Evolutionary conservation across 306 rosid genomes (phyloP).

Genomic region (Cicer bijugum): DNA sequence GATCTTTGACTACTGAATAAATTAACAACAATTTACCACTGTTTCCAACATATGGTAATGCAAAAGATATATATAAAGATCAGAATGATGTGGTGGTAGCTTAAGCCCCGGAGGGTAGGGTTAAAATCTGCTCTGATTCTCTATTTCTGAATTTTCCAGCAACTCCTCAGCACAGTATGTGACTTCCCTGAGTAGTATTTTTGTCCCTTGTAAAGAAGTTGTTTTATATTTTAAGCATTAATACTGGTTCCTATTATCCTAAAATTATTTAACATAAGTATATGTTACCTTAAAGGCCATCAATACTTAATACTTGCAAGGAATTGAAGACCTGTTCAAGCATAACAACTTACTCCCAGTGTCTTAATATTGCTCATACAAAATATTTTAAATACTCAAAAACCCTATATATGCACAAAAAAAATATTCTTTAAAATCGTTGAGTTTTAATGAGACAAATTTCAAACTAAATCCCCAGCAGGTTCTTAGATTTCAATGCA

Average conservation of each 20-base stretch:
- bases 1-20: no score
- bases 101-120: no score
- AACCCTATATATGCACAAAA: conserved; percentile 1
- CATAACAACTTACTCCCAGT: not conserved
- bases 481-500: conserved; percentile 5
- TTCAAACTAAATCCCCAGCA: conserved; percentile 19
- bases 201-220: not conserved
- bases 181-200: not conserved
- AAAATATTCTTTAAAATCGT: not conserved
- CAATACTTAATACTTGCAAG: not conserved
- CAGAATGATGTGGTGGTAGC: no score
- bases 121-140: no score
- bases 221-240: conserved; percentile 15
- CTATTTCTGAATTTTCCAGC: not conserved
- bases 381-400: conserved; percentile 19
- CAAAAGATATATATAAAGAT: no score
- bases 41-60: no score
- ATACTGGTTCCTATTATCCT: not conserved
- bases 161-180: not conserved
- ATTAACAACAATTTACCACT: no score
- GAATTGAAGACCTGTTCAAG: not conserved
- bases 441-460: conserved; percentile 19
- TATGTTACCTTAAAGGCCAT: conserved; percentile 8
- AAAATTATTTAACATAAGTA: not conserved
- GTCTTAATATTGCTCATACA: conserved; percentile 7